phyloP scores from a whole-genome alignment of 2,329 filamentous ascomycete genomes.

The Beauveria australis region DNA sequence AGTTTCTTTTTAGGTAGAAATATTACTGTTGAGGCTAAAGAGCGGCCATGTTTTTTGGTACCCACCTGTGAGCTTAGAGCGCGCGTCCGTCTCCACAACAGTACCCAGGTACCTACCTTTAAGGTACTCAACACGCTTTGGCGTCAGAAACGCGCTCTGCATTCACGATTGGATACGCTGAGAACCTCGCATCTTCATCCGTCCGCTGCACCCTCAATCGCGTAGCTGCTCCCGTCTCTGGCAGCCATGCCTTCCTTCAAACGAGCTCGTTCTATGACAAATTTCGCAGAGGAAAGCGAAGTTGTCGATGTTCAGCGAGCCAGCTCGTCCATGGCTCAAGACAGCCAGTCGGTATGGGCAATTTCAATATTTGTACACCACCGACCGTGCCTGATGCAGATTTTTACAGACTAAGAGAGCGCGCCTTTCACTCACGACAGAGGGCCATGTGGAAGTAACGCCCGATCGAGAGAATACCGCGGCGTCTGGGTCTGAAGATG shows the following conservation, averaged over 20 bases:
- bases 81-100: background rate
- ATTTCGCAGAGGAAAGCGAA: background rate
- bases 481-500: constrained; percentile 19
- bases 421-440: constrained; percentile 14
- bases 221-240: background rate
- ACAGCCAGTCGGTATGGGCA: background rate
- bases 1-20: too few species aligned
- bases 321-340: constrained; percentile 2
- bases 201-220: background rate
- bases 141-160: background rate
- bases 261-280: background rate
- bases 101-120: background rate
- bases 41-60: too few species aligned
- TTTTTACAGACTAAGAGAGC: constrained; percentile 3
- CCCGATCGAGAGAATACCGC: constrained; percentile 17
- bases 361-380: background rate
- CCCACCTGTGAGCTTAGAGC: too few species aligned
- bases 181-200: background rate
- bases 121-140: background rate
- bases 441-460: constrained; percentile 14
- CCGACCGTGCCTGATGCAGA: background rate
- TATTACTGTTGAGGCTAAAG: too few species aligned
- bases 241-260: constrained; percentile 1
- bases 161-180: background rate
- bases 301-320: background rate